Base-by-base conservation (phyloP, 192 early-diverging fungal species). In the Allomyces javanicus region DNA sequence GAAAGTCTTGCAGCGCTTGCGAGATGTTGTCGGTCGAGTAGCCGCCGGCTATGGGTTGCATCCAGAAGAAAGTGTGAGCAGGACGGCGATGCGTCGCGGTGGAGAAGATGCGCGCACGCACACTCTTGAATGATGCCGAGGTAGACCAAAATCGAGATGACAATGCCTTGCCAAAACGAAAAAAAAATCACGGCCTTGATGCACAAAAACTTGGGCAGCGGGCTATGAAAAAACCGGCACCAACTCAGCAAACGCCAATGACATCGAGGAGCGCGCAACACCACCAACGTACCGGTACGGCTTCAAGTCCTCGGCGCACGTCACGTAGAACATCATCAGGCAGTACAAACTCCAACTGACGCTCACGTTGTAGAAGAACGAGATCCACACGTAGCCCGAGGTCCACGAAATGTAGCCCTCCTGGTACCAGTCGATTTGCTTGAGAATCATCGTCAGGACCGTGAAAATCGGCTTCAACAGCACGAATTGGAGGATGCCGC, bases 171-270 rank as follows among this genome's bases (percentile, higher is more conserved):
- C 90, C 92, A 97, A 73, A 89, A 97, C 1, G 91, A 90, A 69
- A 97, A 88, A 71, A 95, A 95, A 62, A 97, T 85, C 24, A 94
- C 86, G 6, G 88, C 86, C 75, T 97, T 97, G 69, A 97, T 83
- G 68, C 88, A 91, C 43, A 96, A 75, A 63, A 97, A 97, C 74
- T 97, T 97, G 40, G 94, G 91, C 63, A 97, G 68, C 19, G 94
- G 94, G 61, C 89, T 89, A 73, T 12, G 40, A 24, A 40, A 24
- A 40, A 12, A 63, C 23, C 72, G 23, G 58, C 26, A 25, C 3
- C 27, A n/a, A 26, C 23, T 26, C 67, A 33, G 64, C 75, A 70
- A 45, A 12, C 63, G 40, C 55, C 66, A 71, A 61, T 73, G 69
- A 24, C 72, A 10, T 24, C 1, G 45, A 63, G n/a, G n/a, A n/a